Base-by-base conservation (phyloP, 1,139 yeast genomes). In the Diutina catenulata region DNA sequence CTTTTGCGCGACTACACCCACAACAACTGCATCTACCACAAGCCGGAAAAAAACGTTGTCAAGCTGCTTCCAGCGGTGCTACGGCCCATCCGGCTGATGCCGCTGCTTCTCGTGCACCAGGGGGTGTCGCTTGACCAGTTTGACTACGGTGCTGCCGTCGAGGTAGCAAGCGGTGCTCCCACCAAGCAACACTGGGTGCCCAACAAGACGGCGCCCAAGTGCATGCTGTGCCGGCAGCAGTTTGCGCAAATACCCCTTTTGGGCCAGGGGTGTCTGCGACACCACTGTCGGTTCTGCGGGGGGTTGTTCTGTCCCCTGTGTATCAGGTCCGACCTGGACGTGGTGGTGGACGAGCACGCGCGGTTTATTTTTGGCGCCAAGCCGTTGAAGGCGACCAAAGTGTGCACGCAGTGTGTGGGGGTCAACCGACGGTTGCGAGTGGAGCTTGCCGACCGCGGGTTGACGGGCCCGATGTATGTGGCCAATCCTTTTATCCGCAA, bases 11-110 rank as follows among this genome's bases (percentile, higher is more conserved):
- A 20, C 20, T 31, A 31, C 18, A 31, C 35, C n/a, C 20, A 14
- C 13, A 31, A 31, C 21, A 31, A 31, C 14, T 21, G 35, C 35
- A 31, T 31, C n/a, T 31, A 31, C 10, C 22, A 31, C 3, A 31
- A 31, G 14, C 28, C 28, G 7, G 16, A 25, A 13, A 14, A 16
- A 13, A 25, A n/a, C 16, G 16, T 16, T 7, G 14, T 25, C 14
- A 14, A 25, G 14, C 35, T 21, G 6, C 19, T n/a, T 5, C 35
- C 35, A 15, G 35, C 35, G 5, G 35, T 31, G 4, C 35, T 31
- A 21, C 35, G 35, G 5, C 35, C 35, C 2, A 31, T 31, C 15
- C 16, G 35, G 10, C 35, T 31, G 35, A 31, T 31, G 35, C 35
- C 35, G 3, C 6, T 15, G n/a, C 18, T 31, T 8, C 7, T 18